Base-by-base conservation (phyloP, 2,329 filamentous ascomycete genomes). In the Fusarium sp. region DNA sequence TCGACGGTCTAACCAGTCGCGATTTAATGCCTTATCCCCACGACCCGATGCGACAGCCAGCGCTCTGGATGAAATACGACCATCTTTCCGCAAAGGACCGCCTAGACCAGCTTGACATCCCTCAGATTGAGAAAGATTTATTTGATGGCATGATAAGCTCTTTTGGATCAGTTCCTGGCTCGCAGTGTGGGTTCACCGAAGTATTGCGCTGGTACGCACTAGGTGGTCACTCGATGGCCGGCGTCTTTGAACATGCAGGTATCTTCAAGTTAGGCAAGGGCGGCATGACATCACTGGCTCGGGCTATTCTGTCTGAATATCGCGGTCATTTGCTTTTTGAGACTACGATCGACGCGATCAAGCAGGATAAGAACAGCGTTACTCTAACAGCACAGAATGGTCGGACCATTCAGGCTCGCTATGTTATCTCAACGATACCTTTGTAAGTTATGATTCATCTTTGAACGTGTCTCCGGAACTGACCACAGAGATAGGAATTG, bases 21-120 rank as follows among this genome's bases (percentile, higher is more conserved):
- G 63, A 75, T 0, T 45, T 81, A 2, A 80, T 81, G 78, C 79
- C 79, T 0, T 81, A 74, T 44, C 79, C 80, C 1, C 76, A 79
- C 48, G 77, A 80, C 14, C 74, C 77, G 1, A 64, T 75, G 9
- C 71, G 76, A 6, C 63, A 70, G 12, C 75, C 77, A 1, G 69
- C 70, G 0, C 58, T 60, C 0, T 80, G 78, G 78, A 70, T 8
- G 12, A 64, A 67, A 41, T 74, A 74, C 10, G 72, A 74, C 6
- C 18, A 61, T 52, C 61, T 81, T 6, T 75, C 57, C 1, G 73
- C 76, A 2, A 63, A 72, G 25, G 75, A 79, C 3, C 74, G 79
- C 0, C 57, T 81, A 1, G 75, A 78, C 18, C 66, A 74, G 41
- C 53, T 79, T 7, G 66, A 69, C 4, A 44, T 76, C 6, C 52